Conservation (phyloP, 2,329 filamentous ascomycete species). For the Arthrobotrys conoides region DNA sequence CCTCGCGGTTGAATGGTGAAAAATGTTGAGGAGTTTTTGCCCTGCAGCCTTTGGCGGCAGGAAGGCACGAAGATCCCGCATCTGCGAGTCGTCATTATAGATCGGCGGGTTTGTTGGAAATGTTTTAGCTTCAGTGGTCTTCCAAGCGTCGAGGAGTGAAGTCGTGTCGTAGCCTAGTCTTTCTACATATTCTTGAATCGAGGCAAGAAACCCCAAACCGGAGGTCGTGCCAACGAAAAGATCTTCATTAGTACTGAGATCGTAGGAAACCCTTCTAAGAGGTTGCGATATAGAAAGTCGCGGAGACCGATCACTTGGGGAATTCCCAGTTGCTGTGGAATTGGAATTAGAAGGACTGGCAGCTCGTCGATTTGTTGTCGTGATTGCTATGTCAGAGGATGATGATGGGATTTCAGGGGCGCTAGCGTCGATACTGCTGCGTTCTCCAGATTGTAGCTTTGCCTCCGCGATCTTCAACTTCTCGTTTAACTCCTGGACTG, state of each 20-base stretch:
- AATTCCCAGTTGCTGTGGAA: conserved; percentile 47
- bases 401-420: conserved; percentile 29
- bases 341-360: conserved; percentile 46
- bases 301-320: conserved; percentile 43
- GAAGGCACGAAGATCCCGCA: conserved; percentile 45
- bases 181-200: conserved; percentile 59
- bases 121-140: conserved; percentile 48
- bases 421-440: conserved; percentile 22
- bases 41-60: conserved; percentile 38
- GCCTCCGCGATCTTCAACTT: conserved; percentile 63
- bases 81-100: conserved; percentile 33
- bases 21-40: conserved; percentile 55
- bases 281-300: conserved; percentile 47
- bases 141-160: conserved; percentile 50
- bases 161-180: conserved; percentile 57
- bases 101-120: conserved; percentile 31
- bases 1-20: conserved; percentile 52
- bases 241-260: conserved; percentile 46
- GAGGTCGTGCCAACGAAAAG: conserved; percentile 55
- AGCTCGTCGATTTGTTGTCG: conserved; percentile 10
- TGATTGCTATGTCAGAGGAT: conserved; percentile 30
- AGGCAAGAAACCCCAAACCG: conserved; percentile 55
- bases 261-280: conserved; percentile 49
- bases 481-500: conserved; percentile 63
- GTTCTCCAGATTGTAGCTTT: conserved; percentile 56